Conservation (phyloP, 1,139 yeast species). For the Scheffersomyces quercinus region DNA sequence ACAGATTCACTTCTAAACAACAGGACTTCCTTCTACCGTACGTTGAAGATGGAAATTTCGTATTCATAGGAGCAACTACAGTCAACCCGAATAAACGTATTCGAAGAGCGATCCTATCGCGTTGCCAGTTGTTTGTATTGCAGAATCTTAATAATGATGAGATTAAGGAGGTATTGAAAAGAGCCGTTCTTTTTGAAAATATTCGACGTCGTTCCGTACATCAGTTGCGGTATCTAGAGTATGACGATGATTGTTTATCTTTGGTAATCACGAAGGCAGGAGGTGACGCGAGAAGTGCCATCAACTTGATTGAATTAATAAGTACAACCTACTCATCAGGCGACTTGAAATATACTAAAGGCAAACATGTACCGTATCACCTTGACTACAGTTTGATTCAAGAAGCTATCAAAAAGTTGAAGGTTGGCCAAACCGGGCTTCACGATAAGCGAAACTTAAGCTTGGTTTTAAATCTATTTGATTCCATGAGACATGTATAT, state of each 20-base stretch:
- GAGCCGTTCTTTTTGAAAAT: conserved; percentile 33
- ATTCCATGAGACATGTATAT: conserved; percentile 5
- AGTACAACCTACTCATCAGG: conserved; percentile 15
- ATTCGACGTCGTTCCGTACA: conserved; percentile 19
- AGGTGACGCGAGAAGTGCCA: conserved; percentile 39
- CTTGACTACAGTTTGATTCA: not conserved
- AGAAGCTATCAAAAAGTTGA: conserved; percentile 9
- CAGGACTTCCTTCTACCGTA: conserved; percentile 46
- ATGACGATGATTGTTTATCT: conserved; percentile 13
- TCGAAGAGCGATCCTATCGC: conserved; percentile 38
- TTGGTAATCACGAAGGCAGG: conserved; percentile 17
- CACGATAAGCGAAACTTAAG: conserved; percentile 10
- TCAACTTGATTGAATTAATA: conserved; percentile 32
- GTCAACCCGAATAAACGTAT: conserved; percentile 31
- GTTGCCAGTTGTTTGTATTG: conserved; percentile 42
- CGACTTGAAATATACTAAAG: too few species aligned
- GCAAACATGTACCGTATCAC: too few species aligned
- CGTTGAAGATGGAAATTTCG: conserved; percentile 41
- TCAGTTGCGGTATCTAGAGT: conserved; percentile 11
- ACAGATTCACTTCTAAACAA: conserved; percentile 39
- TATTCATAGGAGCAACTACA: conserved; percentile 50
- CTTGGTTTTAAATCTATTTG: conserved; percentile 10
- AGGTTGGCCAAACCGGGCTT: conserved; percentile 12
- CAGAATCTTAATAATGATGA: conserved; percentile 19
- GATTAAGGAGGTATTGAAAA: conserved; percentile 19